Evolutionary conservation across 805 yeast genomes (phyloP), one percentile per base, ranked within the genome.

Genomic region (Candida incommunis): DNA sequence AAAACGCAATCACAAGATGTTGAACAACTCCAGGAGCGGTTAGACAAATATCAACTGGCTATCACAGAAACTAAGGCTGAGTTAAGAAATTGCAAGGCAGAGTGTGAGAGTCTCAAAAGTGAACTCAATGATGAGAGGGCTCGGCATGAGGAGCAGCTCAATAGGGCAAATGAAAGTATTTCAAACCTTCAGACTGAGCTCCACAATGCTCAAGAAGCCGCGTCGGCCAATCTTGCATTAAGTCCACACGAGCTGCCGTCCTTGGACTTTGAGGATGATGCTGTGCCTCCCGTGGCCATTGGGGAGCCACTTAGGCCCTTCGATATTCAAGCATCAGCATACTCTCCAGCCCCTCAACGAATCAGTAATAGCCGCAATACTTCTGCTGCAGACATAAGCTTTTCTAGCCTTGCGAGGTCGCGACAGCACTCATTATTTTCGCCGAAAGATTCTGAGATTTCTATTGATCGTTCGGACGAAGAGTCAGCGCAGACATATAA

Each of bases 1-100:
- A 46, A 49, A 23, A 26, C 41, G 4, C 50, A 41, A 21, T 26
- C 46, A 5, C 47, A 41, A 7, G 51, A 50, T 13, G 46, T 44
- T 34, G 54, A 52, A 11, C 13, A 21, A 2, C 34, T 47, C 26
- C 48, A 44, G 7, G 35, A 46, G n/a, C 40, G 41, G 3, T 22
- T 23, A 20, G 23, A 35, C 11, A 42, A 24, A 29, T 26, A 24
- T 13, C 41, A 31, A 13, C 16, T 26, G n/a, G 43, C 23, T 5
- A n/a, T 41, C 21, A 35, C 25, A 7, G 42, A 48, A 53, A 41
- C 22, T 23, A 43, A 34, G 41, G 29, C 27, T 9, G 40, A 34
- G 25, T 35, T 23, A n/a, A 29, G 21, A 2, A 45, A 45, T n/a
- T 27, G 42, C 21, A 21, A 40, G 24, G 34, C 16, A 16, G 9